Base-by-base conservation (phyloP, 495 filamentous ascomycete species). In the Podospora australis region DNA sequence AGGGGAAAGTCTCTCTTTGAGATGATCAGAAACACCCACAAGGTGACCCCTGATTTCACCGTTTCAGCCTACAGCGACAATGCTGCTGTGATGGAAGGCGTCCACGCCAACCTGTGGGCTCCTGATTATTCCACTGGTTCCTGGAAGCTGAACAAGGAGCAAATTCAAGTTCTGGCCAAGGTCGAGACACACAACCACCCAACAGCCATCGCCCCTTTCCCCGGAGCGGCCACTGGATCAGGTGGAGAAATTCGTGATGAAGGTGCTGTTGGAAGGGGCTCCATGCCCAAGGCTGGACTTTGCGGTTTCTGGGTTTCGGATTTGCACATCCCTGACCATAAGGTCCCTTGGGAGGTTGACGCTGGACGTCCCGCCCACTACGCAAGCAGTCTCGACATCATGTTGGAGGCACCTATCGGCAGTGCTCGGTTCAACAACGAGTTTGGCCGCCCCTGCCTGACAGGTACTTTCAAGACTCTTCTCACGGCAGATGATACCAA, bases 151-250 rank as follows among this genome's bases (percentile, higher is more conserved):
- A 86, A 80, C n/a, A 90, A 86, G 59, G 92, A 98, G 69, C 69
- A 76, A 21, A 82, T 96, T 8, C 87, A 97, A 62, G 82, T 90
- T 58, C 68, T 97, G n/a, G 81, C 78, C 55, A 98, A 98, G 70
- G 92, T 96, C 11, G 92, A 98, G 68, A 96, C 92, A 1, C 92
- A 98, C 69, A 97, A 96, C 64, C 92, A 98, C 59, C 92, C 92
- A 17, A 96, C 92, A 11, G 92, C 90, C 6, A 90, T 98, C 44
- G 95, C 91, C 4, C 90, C 69, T 3, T 81, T 80, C 54, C 78
- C 85, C 5, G 85, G 92, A 48, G 92, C 94, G 16, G 92, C 92
- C 10, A 98, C 92, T 39, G 92, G 92, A 21, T 92, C 89, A 14
- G 92, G 92, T 53, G 92, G 92, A 52, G 91, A 95, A 67, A 95